Base-by-base conservation (phyloP, 768 basidiomycete species). In the Mycena latifolia region DNA sequence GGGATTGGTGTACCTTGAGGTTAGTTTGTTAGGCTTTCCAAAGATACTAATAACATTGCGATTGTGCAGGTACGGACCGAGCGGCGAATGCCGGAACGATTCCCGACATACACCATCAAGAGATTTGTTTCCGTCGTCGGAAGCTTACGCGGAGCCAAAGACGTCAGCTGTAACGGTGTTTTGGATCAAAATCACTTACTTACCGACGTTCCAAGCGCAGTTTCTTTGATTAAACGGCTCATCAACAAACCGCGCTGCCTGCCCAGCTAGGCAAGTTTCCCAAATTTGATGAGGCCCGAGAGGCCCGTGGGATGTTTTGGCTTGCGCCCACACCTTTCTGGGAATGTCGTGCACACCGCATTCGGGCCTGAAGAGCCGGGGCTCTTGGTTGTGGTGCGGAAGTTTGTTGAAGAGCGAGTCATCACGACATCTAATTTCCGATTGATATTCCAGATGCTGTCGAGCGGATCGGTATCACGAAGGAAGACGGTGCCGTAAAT, bases 231-330 rank as follows among this genome's bases (percentile, higher is more conserved):
- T 41, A 22, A 39, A 43, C 11, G 37, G 31, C 5, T 52, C 52
- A 55, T 63, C 33, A 27, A 24, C 20, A 51, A 18, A 20, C 27
- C n/a, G n/a, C n/a, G n/a, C 6, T 28, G 25, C 6, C 1, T 7
- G 48, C 57, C 53, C 33, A 60, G 45, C 31, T 7, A 60, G 65
- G 65, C 39, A 66, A 66, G 28, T 66, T 66, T 66, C 65, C 48
- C 52, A 37, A 55, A 48, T 50, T 39, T 55, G 64, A 56, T 52
- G n/a, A 22, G 18, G 10, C 48, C 29, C 62, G 25, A 35, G 55
- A 57, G 39, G 48, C 25, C 61, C n/a, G 43, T 25, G 14, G 33
- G 9, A 35, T 24, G 22, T 53, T 14, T 14, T 24, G 33, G 33
- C 20, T 17, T 27, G 25, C 51, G 18, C 31, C 31, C 31, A 28